These are phyloP conservation scores for Blastobotrys persicus DNA, from an alignment of 1,139 yeast species.

Conservation along the genomic window DNA sequence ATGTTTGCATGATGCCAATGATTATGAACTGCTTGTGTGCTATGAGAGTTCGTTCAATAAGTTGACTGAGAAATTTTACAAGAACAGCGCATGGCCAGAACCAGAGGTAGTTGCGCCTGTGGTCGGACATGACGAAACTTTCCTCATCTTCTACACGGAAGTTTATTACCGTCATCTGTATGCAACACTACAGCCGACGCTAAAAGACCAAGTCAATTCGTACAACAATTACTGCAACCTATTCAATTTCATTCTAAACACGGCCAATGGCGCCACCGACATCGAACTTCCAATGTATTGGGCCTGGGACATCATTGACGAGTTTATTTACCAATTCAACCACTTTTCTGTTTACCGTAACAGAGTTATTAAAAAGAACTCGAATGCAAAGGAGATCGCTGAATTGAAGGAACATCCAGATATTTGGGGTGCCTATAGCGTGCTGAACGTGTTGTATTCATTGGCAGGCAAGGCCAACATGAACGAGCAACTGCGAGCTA, in stretches of 20 bases:
- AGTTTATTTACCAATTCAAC: slow-evolving; percentile 51
- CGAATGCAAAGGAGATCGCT: slow-evolving; percentile 30
- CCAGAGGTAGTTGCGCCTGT: slow-evolving; percentile 44
- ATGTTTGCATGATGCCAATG: slow-evolving; percentile 44
- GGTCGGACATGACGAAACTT: slow-evolving; percentile 45
- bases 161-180: slow-evolving; percentile 50
- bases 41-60: slow-evolving; percentile 47
- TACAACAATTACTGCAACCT: slow-evolving; percentile 50
- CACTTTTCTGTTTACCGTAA: slow-evolving; percentile 44
- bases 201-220: slow-evolving; percentile 47
- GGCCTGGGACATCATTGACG: slow-evolving; percentile 53
- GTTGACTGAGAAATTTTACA: slow-evolving; percentile 46
- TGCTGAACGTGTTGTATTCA: slow-evolving; percentile 48
- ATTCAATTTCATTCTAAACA: slow-evolving; percentile 46
- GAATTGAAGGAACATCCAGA: slow-evolving; percentile 44
- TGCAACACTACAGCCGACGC: slow-evolving; percentile 43
- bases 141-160: slow-evolving; percentile 47
- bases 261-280: slow-evolving; percentile 41
- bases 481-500: slow-evolving; percentile 43
- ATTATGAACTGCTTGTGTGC: slow-evolving; percentile 44
- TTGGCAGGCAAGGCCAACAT: slow-evolving; percentile 46
- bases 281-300: slow-evolving; percentile 48
- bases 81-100: slow-evolving; percentile 46
- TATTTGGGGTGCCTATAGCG: slow-evolving; percentile 48
- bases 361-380: slow-evolving; percentile 38